Evolutionary conservation across 768 basidiomycete genomes (phyloP), one percentile per base, ranked within the genome.

Genomic region (Mycena vulgaris): DNA sequence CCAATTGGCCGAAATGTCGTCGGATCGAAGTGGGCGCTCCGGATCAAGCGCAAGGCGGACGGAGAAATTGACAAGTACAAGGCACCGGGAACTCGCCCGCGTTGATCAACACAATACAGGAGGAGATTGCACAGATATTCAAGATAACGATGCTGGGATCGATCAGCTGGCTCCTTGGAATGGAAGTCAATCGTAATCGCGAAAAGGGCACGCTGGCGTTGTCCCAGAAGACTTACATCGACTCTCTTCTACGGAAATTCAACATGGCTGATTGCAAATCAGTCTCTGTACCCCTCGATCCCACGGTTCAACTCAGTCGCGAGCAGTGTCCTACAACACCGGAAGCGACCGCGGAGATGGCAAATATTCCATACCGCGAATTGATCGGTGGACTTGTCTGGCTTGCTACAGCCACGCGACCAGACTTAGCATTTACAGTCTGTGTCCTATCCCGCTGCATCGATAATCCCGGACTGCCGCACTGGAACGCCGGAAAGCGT

Each of bases 81-180:
- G 45, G 9, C 25, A 63, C 80, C 25, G 74, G 77, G 3, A 66
- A 35, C 16, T 65, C 75, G 7, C 35, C 68, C 23, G 48, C 11
- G 11, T 27, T 49, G 68, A 84, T 16, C 79, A 37, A 72, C 82
- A 11, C 19, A n/a, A 45, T 45, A 9, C 39, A 40, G 17, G 13
- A 40, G 17, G 39, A 40, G 17, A 40, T 40, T 14, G 17, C 13
- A 14, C 7, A 17, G 10, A 11, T 40, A 40, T 40, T 40, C 39
- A 40, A 40, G 17, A 77, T 83, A 2, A 80, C 76, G 0, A 75
- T 77, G 31, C 53, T 83, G 0, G 77, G 83, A 0, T 59, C 69
- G 33, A 74, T 80, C 1, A 70, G 49, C 25, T 78, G 75, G 66
- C 63, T 83, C 1, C 69, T 85, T 4, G 80, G 82, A 4, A 75